A percentile compares a stretch with the other conserved stretches of the same genome.
Conservation (phyloP, 2,329 filamentous ascomycete species). For the Tolypocladium pustulatum region DNA sequence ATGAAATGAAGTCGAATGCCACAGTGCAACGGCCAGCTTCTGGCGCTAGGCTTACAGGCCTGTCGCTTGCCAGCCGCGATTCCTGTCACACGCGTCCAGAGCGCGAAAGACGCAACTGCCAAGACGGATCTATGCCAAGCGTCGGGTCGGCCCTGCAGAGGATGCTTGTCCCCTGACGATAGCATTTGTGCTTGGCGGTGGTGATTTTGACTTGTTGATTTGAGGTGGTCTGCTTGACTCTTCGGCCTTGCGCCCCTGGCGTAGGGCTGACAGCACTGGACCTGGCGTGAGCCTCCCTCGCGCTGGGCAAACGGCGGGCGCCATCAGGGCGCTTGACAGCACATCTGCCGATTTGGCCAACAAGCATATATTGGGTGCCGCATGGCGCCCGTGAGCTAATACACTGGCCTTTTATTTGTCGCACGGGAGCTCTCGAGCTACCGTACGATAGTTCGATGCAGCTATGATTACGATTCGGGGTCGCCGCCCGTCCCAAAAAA, state of each 20-base stretch:
- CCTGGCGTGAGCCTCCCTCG: neutral
- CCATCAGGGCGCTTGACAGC: neutral
- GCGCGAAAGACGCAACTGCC: neutral
- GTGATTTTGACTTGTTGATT: neutral
- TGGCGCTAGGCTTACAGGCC: neutral
- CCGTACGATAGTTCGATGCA: neutral
- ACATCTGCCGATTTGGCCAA: neutral
- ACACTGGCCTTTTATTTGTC: neutral
- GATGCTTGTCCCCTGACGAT: neutral
- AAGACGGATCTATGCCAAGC: neutral
- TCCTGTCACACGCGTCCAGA: neutral
- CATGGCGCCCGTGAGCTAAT: neutral
- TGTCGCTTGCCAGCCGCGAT: neutral
- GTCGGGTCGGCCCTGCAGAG: neutral
- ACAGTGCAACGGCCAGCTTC: neutral
- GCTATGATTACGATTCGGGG: neutral
- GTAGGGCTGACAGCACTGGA: neutral
- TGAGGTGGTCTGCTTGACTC: neutral
- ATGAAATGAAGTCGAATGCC: neutral
- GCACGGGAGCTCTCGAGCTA: neutral
- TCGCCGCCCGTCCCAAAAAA: neutral
- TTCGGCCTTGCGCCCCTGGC: neutral
- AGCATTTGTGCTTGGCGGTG: neutral
- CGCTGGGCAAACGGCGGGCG: neutral
- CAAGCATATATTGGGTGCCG: neutral